Evolutionary conservation across 140 eudicot species (phyloP).

Genomic region (Anethum foeniculum): DNA sequence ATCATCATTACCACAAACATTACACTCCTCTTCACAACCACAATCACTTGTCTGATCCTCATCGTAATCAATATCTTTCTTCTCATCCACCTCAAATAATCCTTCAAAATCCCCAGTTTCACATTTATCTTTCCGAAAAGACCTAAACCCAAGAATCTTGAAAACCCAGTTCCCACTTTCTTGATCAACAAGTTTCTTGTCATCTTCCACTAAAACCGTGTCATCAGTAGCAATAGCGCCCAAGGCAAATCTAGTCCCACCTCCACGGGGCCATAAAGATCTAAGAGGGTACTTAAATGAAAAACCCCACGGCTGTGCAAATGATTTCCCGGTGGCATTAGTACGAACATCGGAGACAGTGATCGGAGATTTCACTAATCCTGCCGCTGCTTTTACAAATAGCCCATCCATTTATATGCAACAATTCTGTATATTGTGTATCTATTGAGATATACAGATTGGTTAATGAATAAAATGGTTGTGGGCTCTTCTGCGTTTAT

Average conservation of each 20-base stretch:
- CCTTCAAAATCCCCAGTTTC: conserved; percentile 10
- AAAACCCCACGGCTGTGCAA: conserved; percentile 57
- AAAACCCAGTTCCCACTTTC: conserved; percentile 66
- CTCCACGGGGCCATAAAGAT: conserved; percentile 49
- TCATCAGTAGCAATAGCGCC: conserved; percentile 67
- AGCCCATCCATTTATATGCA: conserved; percentile 50
- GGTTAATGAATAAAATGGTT: background rate
- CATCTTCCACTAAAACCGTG: conserved; percentile 47
- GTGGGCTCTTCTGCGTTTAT: background rate
- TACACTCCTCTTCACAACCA: conserved; percentile 29
- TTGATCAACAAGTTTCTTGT: conserved; percentile 19
- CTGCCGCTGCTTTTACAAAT: conserved; percentile 49
- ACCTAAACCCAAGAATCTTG: conserved; percentile 60
- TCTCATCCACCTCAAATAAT: conserved; percentile 7
- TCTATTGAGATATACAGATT: background rate
- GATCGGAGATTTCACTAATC: conserved; percentile 49
- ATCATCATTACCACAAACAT: conserved; percentile 28
- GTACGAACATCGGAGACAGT: conserved; percentile 18
- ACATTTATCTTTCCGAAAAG: conserved; percentile 31
- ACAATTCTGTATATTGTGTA: background rate
- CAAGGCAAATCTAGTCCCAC: conserved; percentile 21
- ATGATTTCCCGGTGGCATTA: conserved; percentile 28
- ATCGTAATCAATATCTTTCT: background rate
- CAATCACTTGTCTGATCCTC: background rate
- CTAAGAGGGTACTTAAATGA: conserved; percentile 54